Evolutionary conservation across 768 basidiomycete species (phyloP), one percentile per base, ranked within the genome.

Genomic region (Boletus sp.): DNA sequence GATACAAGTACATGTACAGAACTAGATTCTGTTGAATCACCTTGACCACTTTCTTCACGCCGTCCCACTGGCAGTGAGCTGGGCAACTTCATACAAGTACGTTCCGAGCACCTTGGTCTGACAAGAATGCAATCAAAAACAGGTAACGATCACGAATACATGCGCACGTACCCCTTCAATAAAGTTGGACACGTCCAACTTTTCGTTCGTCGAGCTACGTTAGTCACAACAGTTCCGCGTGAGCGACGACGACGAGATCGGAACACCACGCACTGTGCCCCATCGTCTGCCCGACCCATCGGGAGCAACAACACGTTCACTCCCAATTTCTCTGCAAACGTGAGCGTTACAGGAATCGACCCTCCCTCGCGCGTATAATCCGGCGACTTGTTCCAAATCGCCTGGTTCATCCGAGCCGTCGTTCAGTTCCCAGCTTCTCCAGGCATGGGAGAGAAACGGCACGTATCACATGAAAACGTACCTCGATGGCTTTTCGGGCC

Each of bases 271-370:
- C 67, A 92, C 88, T 94, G 92, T 41, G 93, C 91, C 63, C 95
- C 96, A 61, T 98, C 96, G 67, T 98, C 94, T 2, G 92, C 91
- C 49, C 95, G 80, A 2, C 94, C 94, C 87, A 96, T 95, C 1
- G 94, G 96, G 30, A 98, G 78, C 18, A 98, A 76, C 55, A 95
- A 71, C 9, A 97, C 92, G 66, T 94, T 97, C 54, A 94, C 87
- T 12, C 84, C 84, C 46, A 97, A 76, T 44, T 83, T 83, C 68
- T 97, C 92, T 10, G 94, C 92, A 70, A 98, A 96, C 2, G 93
- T 95, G 55, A 98, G 79, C 5, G 94, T 95, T 32, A 96, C 91
- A 0, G 94, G 94, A 60, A 95, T 95, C 7, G 92, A 92, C 5
- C 95, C 95, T n/a, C 93, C 93, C 71, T 96, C 94, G 41, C 93